Conservation (phyloP, 2,329 filamentous ascomycete genomes). For the Ophiostoma perfectum region DNA sequence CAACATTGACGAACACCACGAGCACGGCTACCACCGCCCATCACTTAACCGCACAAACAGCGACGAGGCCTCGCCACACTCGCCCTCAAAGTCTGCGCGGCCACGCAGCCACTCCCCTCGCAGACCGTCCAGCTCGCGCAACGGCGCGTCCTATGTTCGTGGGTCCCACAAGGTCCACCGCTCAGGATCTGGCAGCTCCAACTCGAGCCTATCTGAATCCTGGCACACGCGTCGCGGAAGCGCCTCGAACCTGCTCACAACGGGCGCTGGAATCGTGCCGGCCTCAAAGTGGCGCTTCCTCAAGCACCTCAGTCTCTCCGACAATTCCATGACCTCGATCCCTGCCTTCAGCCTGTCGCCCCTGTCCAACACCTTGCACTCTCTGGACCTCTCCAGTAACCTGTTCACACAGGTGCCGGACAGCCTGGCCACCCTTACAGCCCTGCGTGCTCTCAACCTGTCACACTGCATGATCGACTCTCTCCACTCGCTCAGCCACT, state of each 20-base stretch:
- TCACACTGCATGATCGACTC: slow-evolving; percentile 98
- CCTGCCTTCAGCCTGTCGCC: slow-evolving; percentile 70
- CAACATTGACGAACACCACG: slow-evolving; percentile 36
- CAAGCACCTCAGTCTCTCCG: slow-evolving; percentile 82
- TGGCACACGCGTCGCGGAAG: slow-evolving; percentile 64
- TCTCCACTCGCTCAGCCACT: slow-evolving; percentile 77
- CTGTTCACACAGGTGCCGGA: slow-evolving; percentile 93
- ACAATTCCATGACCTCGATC: slow-evolving; percentile 83
- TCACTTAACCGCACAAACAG: slow-evolving; percentile 45
- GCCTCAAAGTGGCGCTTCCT: slow-evolving; percentile 92
- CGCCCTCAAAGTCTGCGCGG: slow-evolving; percentile 43
- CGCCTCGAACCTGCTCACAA: slow-evolving; percentile 66
- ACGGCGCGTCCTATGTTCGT: slow-evolving; percentile 58
- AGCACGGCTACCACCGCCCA: slow-evolving; percentile 37
- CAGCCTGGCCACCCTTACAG: slow-evolving; percentile 75
- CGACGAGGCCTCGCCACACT: slow-evolving; percentile 40
- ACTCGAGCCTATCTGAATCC: slow-evolving; percentile 67
- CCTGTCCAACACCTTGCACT: slow-evolving; percentile 81
- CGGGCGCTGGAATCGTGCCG: slow-evolving; percentile 60
- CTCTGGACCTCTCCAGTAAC: slow-evolving; percentile 86
- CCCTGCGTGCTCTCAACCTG: slow-evolving; percentile 85
- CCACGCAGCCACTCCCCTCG: slow-evolving; percentile 77
- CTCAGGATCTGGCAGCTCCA: slow-evolving; percentile 87
- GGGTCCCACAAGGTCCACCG: slow-evolving; percentile 70
- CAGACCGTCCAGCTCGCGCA: slow-evolving; percentile 69